Base-by-base conservation (phyloP, 768 basidiomycete genomes). In the Cantharellus cinnabarinus region DNA sequence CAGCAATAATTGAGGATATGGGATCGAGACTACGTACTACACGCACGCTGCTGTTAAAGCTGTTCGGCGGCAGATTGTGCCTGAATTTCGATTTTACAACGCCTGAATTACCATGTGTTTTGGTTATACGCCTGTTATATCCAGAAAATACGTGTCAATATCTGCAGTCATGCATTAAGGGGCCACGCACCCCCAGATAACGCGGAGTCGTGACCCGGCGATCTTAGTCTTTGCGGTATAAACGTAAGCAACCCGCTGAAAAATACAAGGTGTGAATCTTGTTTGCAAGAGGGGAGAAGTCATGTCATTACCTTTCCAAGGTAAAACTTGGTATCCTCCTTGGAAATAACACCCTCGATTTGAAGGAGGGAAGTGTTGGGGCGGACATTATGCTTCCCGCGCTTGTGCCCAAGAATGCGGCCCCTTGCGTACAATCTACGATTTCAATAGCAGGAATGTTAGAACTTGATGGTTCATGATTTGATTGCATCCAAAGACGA, bases 41-140 rank as follows among this genome's bases (percentile, higher is more conserved):
- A 70, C 90, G 84, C 70, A 90, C 84, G 67, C 79, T 79, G 59
- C 90, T 91, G 73, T 93, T 94, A 71, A 98, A 95, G 62, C 85
- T 80, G 66, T 84, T 84, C 63, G 94, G 89, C 65, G 94, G 93
- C 65, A 98, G 82, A 79, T 98, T 98, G 67, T 80, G 80, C 63
- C 78, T 77, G 81, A 97, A 97, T 79, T 95, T 95, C 74, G 88
- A 83, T 75, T 93, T 91, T 66, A 97, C 93, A 66, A 91, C 89
- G 68, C 94, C 94, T 64, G 82, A 86, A 72, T 81, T 85, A 65
- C 95, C 93, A 72, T 97, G 91, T 65, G 90, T 79, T 68, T 91
- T 85, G 62, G 90, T 90, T 63, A 94, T 81, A 66, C 90, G 89
- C 68, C 89, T 89, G 57, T 20, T 34, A 58, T 57, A 62, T 40